Conservation (phyloP, 305 asterid genomes). For the Salvia sclarea region DNA sequence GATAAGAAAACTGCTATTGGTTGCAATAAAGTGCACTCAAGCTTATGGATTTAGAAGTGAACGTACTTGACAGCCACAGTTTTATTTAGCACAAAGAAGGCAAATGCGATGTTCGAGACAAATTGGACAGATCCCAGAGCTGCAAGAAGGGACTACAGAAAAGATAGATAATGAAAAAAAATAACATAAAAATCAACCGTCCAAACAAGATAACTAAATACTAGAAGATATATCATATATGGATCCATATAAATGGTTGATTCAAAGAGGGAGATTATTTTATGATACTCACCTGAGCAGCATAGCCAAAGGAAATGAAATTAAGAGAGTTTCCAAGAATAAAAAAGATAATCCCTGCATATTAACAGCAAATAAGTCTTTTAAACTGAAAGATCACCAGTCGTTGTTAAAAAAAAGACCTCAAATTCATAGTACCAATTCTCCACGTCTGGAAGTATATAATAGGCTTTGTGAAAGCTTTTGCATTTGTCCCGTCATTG, state of each 20-base stretch:
- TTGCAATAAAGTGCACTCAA: slow-evolving; percentile 26
- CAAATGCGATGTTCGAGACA: slow-evolving; percentile 89
- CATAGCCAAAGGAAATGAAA: slow-evolving; percentile 93
- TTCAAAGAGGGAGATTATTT: slow-evolving; percentile 17
- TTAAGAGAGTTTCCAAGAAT: slow-evolving; percentile 88
- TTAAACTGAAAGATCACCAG: slow-evolving; percentile 1
- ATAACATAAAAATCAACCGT: slow-evolving; percentile 20
- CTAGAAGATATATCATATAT: slow-evolving; percentile 19
- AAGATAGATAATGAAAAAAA: slow-evolving; percentile 25
- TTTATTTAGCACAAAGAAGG: slow-evolving; percentile 81
- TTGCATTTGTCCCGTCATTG: slow-evolving; percentile 56
- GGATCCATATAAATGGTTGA: slow-evolving; percentile 28
- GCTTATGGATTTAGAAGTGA: slow-evolving; percentile 26
- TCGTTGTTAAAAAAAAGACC: slow-evolving; percentile 21
- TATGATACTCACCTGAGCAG: slow-evolving; percentile 82
- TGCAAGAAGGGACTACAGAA: slow-evolving; percentile 90
- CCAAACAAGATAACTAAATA: slow-evolving; percentile 28
- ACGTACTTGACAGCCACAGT: slow-evolving; percentile 85
- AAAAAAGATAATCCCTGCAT: slow-evolving; percentile 80
- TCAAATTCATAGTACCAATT: slow-evolving; percentile 57
- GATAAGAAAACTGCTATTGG: slow-evolving; percentile 25
- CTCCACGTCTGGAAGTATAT: slow-evolving; percentile 92
- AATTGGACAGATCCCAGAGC: slow-evolving; percentile 96
- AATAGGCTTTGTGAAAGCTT: slow-evolving; percentile 67
- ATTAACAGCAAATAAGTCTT: slow-evolving; percentile 26